Evolutionary conservation across 768 basidiomycete species (phyloP), one percentile per base, ranked within the genome.

Genomic region (Panus rudis): DNA sequence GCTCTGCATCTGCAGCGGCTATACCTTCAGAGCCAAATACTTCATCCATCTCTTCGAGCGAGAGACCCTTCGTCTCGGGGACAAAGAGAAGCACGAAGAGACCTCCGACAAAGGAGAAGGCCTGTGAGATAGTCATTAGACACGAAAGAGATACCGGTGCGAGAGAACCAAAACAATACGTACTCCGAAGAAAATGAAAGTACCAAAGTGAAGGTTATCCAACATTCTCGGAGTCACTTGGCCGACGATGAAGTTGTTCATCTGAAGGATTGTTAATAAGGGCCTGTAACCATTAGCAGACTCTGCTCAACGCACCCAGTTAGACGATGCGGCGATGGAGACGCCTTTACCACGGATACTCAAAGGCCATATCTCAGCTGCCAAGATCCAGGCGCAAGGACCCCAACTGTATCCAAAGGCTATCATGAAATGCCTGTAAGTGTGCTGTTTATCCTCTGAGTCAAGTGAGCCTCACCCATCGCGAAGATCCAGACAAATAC

Each of bases 331-430:
- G 3, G 80, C 78, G 50, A 89, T 82, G 3, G 81, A 81, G 47
- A 87, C 62, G 33, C 83, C 84, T 63, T 86, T 86, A 41, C 82
- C 80, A 43, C 84, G 77, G 45, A 85, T 75, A 47, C 76, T 78
- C 52, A 85, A 58, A 12, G 81, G 79, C 77, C 77, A 82, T 39
- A 82, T 83, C 63, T 86, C 83, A 7, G 84, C 78, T 10, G 83
- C 76, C 30, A 86, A 63, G 59, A 87, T 83, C 84, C 85, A 88
- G 10, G 81, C 70, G 53, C 81, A 81, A 11, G 84, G 82, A 64
- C 79, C 84, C 85, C 84, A 89, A 44, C 78, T 80, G 53, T 84
- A 86, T 35, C 84, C 84, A 53, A 84, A 85, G 4, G 64, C 75
- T 73, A 34, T 21, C 32, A 33, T 10, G 19, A 4, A 41, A 8